Evolutionary conservation across 2,329 filamentous ascomycete species (phyloP), one percentile per base, ranked within the genome.

Genomic region (Phialophora macrospora): DNA sequence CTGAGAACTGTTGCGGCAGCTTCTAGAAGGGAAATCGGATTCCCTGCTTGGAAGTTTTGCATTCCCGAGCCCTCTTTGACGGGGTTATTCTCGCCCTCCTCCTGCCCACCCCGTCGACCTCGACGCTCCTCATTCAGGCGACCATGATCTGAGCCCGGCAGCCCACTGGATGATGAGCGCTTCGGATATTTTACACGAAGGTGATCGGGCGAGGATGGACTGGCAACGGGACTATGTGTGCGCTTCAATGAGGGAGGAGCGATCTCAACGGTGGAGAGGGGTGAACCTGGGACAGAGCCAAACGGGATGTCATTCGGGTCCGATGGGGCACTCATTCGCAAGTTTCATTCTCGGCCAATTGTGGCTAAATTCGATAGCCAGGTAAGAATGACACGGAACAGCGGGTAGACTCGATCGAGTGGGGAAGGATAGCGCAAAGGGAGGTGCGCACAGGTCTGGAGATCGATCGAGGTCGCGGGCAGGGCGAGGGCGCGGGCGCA

Each of bases 21-120:
- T 48, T 60, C 63, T 12, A 67, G 57, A 14, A 69, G 48, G 9
- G 67, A 69, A 20, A 60, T 55, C 9, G 41, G n/a, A 28, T 55
- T 28, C 34, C 17, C 44, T 14, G 22, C 20, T 22, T 54, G 9
- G n/a, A 48, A 24, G 12, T 52, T 24, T 48, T 52, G 55, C 52
- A 22, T 55, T 22, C 34, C 44, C 8, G 28, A 30, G 52, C 38
- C 17, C 22, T 4, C 46, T 48, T 20, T 51, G 28, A 46, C 24
- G 22, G 34, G 17, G 7, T n/a, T 32, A 32, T 32, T 17, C 30
- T 30, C 41, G 22, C 54, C 65, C 56, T 59, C 59, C 57, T 67
- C 65, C 61, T 67, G 44, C 55, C 57, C 60, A 55, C 55, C 67
- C 38, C 52, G 30, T 44, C 62, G 41, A 57, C 56, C 60, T 41